Conservation (phyloP, 176 grass and related monocot genomes). For the Tuctoria greenei region DNA sequence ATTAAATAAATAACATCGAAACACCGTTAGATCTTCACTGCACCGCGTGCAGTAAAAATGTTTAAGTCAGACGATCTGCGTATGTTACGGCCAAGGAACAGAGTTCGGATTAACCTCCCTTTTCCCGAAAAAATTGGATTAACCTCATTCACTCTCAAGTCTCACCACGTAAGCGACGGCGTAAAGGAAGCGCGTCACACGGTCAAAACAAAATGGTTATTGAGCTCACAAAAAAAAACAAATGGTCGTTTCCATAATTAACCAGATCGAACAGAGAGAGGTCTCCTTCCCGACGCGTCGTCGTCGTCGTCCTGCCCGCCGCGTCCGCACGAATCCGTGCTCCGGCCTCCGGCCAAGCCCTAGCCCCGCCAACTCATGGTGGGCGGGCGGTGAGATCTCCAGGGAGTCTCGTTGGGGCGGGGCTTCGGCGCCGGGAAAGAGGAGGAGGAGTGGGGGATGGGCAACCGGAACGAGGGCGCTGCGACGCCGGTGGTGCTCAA, state of each 20-base stretch:
- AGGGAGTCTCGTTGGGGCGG: slow-evolving; percentile 19
- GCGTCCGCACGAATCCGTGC: slow-evolving; percentile 18
- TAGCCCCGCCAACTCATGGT: slow-evolving; percentile 42
- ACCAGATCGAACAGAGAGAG: not conserved
- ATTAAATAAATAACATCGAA: too few relatives aligned
- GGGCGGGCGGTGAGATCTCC: slow-evolving; percentile 55
- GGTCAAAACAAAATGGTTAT: not conserved
- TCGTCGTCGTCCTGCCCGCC: not conserved
- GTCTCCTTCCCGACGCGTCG: slow-evolving; percentile 6
- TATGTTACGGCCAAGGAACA: not conserved
- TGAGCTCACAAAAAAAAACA: not conserved
- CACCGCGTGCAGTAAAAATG: too few relatives aligned
- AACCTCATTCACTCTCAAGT: too few relatives aligned
- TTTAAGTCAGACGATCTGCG: too few relatives aligned
- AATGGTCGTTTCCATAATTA: not conserved
- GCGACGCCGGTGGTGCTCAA: slow-evolving; percentile 63
- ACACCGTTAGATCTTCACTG: too few relatives aligned
- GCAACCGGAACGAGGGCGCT: slow-evolving; percentile 17
- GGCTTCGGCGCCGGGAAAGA: slow-evolving; percentile 29
- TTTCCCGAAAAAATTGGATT: too few relatives aligned
- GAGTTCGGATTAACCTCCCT: not conserved
- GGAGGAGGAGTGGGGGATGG: slow-evolving; percentile 33
- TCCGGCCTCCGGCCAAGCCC: slow-evolving; percentile 42
- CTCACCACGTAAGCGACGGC: not conserved
- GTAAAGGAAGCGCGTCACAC: not conserved